Base-by-base conservation (phyloP, 805 yeast genomes). In the Suhomyces sp. region DNA sequence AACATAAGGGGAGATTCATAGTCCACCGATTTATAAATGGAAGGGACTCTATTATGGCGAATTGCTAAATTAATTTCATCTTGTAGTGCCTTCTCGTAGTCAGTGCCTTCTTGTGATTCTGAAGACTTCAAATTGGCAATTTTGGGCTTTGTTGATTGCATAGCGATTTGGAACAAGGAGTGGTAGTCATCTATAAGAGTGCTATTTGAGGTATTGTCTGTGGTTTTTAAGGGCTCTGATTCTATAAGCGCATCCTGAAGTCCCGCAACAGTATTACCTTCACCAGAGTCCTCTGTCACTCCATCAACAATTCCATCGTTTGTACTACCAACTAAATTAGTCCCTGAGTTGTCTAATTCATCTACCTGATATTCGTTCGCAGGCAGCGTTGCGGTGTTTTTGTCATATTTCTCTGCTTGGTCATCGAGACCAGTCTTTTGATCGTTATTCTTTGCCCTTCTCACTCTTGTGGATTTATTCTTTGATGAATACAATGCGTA, bases 1-100 rank as follows among this genome's bases (percentile, higher is more conserved):
- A 83, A 63, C 60, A 88, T 83, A 15, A 93, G 63, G 0, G 97
- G 96, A 0, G 96, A 87, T 2, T 87, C 79, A 50, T 82, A 81
- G 47, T 81, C 83, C 36, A 47, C 41, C 15, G 38, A 41, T 10
- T 40, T 41, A 27, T 56, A 53, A 6, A 47, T 43, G 13, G 50
- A 43, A 3, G 59, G 53, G 2, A 46, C 39, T 20, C 43, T 38
- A 39, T 56, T 62, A 39, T 62, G 67, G 13, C 43, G 43, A 6
- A 59, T 40, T 1, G 65, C 67, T 22, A 56, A 38, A 6, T 33
- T 32, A 11, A 60, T 53, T 43, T 63, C 69, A 11, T 63, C 61
- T 38, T 60, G 57, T 12, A 60, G 37, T 1, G 61, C 62, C 32
- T 45, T 43, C 40, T 63, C 69, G 37, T 47, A 62, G 36, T 62